Evolutionary conservation across 257 asterid genomes (phyloP).

Genomic region (Paraleonurus japonicus): DNA sequence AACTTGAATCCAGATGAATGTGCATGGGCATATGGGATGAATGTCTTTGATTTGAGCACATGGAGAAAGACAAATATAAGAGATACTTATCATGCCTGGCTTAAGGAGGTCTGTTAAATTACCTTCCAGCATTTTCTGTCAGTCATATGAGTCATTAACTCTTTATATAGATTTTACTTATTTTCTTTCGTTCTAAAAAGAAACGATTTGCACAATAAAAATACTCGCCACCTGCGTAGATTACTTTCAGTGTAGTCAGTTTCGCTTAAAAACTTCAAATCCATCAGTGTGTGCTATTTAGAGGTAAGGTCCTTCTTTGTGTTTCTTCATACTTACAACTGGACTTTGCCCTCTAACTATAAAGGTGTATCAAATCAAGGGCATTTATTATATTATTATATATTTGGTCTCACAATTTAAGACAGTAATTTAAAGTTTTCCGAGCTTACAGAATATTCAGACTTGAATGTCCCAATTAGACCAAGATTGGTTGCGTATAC

Average conservation of each 20-base stretch:
- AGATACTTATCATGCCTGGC: constrained; percentile 84
- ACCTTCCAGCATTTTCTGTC: constrained; percentile 3
- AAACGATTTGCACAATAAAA: neutral
- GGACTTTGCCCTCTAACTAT: neutral
- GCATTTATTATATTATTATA: neutral
- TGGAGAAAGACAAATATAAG: constrained; percentile 82
- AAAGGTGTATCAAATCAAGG: neutral
- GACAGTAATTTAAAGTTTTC: neutral
- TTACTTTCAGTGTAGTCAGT: constrained; percentile 7
- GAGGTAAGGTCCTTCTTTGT: neutral
- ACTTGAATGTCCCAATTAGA: neutral
- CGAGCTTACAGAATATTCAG: neutral
- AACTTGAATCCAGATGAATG: constrained; percentile 86
- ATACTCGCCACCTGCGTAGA: constrained; percentile 13
- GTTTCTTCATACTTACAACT: neutral
- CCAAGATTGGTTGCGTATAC: neutral
- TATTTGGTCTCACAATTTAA: neutral
- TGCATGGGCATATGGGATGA: constrained; percentile 99
- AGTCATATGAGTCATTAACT: neutral
- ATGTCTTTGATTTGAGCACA: constrained; percentile 74
- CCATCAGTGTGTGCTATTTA: neutral
- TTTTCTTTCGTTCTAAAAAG: neutral
- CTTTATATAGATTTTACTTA: neutral
- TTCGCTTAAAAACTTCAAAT: neutral
- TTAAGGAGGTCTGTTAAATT: constrained; percentile 58